Percentiles rank a stretch among this genome's conserved stretches.
Evolutionary conservation across 805 yeast genomes (phyloP).

Genomic region (Schwanniomyces sp.): DNA sequence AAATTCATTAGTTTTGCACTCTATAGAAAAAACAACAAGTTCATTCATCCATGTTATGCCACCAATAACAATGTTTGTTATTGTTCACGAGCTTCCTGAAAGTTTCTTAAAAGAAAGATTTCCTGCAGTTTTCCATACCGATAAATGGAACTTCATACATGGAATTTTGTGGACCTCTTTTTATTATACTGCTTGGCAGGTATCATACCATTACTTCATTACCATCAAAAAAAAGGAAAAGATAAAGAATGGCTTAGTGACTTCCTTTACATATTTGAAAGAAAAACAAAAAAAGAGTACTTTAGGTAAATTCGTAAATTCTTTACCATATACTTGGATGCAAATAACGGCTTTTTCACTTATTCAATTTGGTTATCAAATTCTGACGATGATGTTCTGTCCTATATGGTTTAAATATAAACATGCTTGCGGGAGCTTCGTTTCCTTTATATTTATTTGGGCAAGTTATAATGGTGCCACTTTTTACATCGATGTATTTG

Average conservation of each 20-base stretch:
- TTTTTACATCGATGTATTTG: constrained; percentile 88
- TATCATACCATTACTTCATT: constrained; percentile 85
- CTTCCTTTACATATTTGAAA: constrained; percentile 84
- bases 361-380: constrained; percentile 84
- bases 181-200: constrained; percentile 88
- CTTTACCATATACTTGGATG: constrained; percentile 75
- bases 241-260: constrained; percentile 81
- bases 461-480: constrained; percentile 95
- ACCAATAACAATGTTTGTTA: constrained; percentile 80
- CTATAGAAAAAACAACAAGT: constrained; percentile 88
- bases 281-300: constrained; percentile 62
- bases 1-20: constrained; percentile 87
- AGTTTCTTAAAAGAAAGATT: constrained; percentile 58
- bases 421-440: constrained; percentile 63
- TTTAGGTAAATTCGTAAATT: constrained; percentile 76
- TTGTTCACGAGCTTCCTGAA: constrained; percentile 72
- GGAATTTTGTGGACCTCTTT: constrained; percentile 79
- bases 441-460: constrained; percentile 68
- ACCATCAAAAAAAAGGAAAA: constrained; percentile 76
- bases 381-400: constrained; percentile 82
- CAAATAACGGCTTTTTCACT: constrained; percentile 86
- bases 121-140: constrained; percentile 73
- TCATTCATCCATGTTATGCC: constrained; percentile 91
- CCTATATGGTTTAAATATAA: constrained; percentile 84
- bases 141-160: constrained; percentile 65